phyloP scores from a whole-genome alignment of 2,329 filamentous ascomycete species.

The Fonsecaea monophora region DNA sequence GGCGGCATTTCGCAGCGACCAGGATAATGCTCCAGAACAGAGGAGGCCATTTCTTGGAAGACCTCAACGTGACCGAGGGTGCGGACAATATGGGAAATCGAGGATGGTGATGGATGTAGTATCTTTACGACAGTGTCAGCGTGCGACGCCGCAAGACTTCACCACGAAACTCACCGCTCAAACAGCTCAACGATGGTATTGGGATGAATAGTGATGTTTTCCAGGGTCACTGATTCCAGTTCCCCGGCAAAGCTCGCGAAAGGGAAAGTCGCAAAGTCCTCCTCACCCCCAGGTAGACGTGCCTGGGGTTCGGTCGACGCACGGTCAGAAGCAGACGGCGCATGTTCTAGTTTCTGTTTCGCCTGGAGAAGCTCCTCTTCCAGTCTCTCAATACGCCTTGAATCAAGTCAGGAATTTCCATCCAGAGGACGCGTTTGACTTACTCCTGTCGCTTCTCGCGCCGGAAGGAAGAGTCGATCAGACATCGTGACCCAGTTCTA shows the following conservation, averaged over 20 bases:
- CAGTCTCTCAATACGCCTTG: slow-evolving; percentile 16
- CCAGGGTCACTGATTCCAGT: slow-evolving; percentile 11
- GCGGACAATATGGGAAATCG: slow-evolving; percentile 18
- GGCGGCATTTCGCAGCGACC: slow-evolving; percentile 18
- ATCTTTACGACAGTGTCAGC: slow-evolving; percentile 7
- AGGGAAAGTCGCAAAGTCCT: slow-evolving; percentile 17
- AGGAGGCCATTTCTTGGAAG: slow-evolving; percentile 21
- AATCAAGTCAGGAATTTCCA: slow-evolving; percentile 3
- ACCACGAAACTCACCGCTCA: slow-evolving; percentile 12
- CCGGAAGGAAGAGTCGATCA: slow-evolving; percentile 21
- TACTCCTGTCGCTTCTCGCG: slow-evolving; percentile 24
- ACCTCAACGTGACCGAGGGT: slow-evolving; percentile 13
- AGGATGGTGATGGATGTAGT: slow-evolving; percentile 16
- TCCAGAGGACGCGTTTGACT: not conserved
- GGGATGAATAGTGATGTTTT: slow-evolving; percentile 15
- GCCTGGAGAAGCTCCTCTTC: slow-evolving; percentile 18
- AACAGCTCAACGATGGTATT: slow-evolving; percentile 16
- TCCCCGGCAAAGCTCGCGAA: slow-evolving; percentile 14
- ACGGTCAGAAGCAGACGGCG: not conserved
- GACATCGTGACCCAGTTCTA: slow-evolving; percentile 15
- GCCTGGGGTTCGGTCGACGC: slow-evolving; percentile 1
- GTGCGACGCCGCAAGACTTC: not conserved
- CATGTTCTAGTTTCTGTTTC: slow-evolving; percentile 18
- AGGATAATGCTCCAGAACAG: slow-evolving; percentile 22
- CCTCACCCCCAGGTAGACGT: slow-evolving; percentile 7